A percentile compares a stretch with the other conserved stretches of the same genome.
Conservation (phyloP, 805 yeast species). For the Yarrowia divulgata region DNA sequence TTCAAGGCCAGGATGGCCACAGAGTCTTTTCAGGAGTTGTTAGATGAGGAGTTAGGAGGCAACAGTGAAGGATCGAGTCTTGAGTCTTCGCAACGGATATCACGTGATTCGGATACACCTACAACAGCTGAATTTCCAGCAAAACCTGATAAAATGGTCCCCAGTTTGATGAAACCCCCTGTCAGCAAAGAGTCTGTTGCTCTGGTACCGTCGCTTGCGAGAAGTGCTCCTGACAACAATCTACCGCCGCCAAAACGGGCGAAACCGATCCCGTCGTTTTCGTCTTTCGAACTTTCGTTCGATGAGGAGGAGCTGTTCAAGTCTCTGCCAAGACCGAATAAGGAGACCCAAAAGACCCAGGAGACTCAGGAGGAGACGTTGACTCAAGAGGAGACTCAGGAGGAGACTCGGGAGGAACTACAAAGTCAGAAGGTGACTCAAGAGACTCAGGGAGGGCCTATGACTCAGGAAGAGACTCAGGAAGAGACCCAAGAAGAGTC, state of each 20-base stretch:
- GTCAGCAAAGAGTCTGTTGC: not conserved
- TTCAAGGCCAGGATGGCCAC: constrained; percentile 10
- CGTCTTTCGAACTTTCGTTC: constrained; percentile 21
- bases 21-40: constrained; percentile 17
- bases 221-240: not conserved
- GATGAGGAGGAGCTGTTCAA: constrained; percentile 26
- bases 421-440: not conserved
- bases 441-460: not conserved
- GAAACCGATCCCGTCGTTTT: constrained; percentile 17
- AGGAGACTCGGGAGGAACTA: not conserved
- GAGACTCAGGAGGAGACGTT: not conserved
- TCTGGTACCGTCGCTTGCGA: not conserved
- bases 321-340: not conserved
- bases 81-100: too few relatives aligned
- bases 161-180: not conserved
- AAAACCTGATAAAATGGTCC: too few relatives aligned
- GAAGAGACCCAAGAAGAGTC: constrained; percentile 12
- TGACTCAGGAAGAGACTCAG: not conserved
- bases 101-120: too few relatives aligned
- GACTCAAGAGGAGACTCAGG: not conserved
- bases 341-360: not conserved
- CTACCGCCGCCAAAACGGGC: not conserved
- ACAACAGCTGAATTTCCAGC: too few relatives aligned
- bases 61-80: not conserved
- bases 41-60: constrained; percentile 9